phyloP scores from a whole-genome alignment of 2,329 filamentous ascomycete species.

The Beauveria rudraprayagi region DNA sequence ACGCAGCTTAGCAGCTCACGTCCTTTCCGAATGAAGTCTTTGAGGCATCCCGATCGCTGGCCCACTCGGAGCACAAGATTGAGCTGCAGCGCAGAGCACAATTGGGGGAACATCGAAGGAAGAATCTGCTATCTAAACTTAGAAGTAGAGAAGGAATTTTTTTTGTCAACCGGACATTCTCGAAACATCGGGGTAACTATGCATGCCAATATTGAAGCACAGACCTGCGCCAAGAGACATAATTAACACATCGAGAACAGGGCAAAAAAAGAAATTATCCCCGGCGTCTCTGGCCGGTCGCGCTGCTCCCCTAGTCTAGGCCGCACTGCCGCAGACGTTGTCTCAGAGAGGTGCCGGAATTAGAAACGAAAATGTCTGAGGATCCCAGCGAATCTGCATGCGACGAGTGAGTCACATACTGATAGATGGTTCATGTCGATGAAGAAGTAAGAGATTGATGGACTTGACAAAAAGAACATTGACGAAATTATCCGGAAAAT shows the following conservation, averaged over 20 bases:
- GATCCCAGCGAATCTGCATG: neutral
- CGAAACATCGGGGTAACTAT: too few species aligned
- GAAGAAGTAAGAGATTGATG: neutral
- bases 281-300: neutral
- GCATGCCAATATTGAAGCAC: neutral
- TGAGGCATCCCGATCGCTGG: neutral
- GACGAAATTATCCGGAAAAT: neutral
- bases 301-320: neutral
- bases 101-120: too few species aligned
- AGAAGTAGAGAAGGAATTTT: neutral
- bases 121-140: too few species aligned
- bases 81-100: neutral
- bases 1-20: too few species aligned
- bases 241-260: neutral
- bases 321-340: neutral
- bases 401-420: neutral
- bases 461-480: too few species aligned
- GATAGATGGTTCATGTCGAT: neutral
- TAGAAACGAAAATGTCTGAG: conserved; percentile 4
- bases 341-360: conserved; percentile 1
- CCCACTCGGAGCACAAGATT: neutral
- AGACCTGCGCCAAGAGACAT: neutral
- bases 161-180: neutral
- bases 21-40: neutral
- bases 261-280: neutral